A percentile compares a stretch with the other conserved stretches of the same genome.
Evolutionary conservation across 2,329 filamentous ascomycete species (phyloP).

Genomic region (Ophiostoma fasciatum): DNA sequence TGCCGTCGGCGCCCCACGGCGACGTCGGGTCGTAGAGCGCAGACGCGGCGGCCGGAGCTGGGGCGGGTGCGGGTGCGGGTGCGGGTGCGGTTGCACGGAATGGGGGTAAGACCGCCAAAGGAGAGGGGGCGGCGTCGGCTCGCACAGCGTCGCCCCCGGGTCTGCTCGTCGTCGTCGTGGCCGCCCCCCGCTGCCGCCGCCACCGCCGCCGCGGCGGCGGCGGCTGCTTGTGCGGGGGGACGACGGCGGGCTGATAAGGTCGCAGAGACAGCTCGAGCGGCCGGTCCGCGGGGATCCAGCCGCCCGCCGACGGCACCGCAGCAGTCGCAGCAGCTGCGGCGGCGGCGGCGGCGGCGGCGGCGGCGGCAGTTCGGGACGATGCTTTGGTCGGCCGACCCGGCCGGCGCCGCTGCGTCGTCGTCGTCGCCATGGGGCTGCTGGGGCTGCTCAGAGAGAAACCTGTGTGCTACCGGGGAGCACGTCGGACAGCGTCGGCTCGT

Average conservation of each 20-base stretch:
- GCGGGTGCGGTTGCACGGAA: neutral
- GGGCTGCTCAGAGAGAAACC: neutral
- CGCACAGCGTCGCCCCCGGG: too few species aligned
- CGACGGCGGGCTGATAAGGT: constrained; percentile 1
- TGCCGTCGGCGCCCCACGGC: constrained; percentile 9
- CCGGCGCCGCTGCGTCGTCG: constrained; percentile 1
- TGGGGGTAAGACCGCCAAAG: too few species aligned
- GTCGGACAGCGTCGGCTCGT: neutral
- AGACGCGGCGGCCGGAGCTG: neutral
- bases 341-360: too few species aligned
- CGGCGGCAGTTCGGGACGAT: too few species aligned
- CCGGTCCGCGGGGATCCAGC: too few species aligned
- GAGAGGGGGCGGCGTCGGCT: too few species aligned
- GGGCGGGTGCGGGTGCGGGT: neutral
- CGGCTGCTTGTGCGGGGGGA: constrained; percentile 1
- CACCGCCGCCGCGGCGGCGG: neutral
- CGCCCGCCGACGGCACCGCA: too few species aligned
- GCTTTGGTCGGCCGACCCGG: too few species aligned
- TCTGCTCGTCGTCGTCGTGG: too few species aligned
- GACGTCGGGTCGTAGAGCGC: constrained; percentile 7
- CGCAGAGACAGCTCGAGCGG: constrained; percentile 3
- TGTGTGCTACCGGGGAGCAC: neutral
- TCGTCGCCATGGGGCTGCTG: neutral
- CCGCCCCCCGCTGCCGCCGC: too few species aligned
- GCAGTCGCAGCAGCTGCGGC: too few species aligned